Evolutionary conservation across 495 filamentous ascomycete genomes (phyloP), one percentile per base, ranked within the genome.

Genomic region (Amphirosellinia nigrospora): DNA sequence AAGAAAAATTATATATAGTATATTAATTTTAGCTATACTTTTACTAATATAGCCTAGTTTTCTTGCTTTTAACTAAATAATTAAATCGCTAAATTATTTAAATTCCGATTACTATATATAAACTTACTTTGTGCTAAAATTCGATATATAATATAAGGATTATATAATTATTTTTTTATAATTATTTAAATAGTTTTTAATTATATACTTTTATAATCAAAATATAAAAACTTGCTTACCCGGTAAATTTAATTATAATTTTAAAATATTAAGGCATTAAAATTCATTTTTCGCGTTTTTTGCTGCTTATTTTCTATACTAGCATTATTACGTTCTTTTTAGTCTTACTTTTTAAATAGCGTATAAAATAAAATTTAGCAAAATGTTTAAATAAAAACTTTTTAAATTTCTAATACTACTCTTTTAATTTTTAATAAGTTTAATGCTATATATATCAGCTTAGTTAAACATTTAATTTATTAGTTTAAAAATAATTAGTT

Each of bases 391-490:
- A 34, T 13, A 21, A 32, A 23, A 41, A 21, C 26, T 32, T 30
- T n/a, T 45, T 32, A 3, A 55, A 43, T n/a, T 28, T 69, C 34
- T 56, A 36, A 32, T 46, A 60, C 68, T 60, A 70, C 23, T 46
- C 21, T 28, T 64, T 5, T 16, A 70, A 26, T 39, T 70, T 46
- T n/a, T 41, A 6, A 50, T 70, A 34, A 60, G 46, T 48, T 48
- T 16, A 2, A 70, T 58, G 28, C 68, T 60, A 16, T 60, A 70
- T n/a, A 4, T 64, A 11, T 55, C 26, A 28, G 68, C 68, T n/a
- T 70, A 60, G 2, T 58, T 19, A 1, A 60, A 70, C 26, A 70
- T 58, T 60, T 60, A 70, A 38, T 26, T 13, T 60, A 70, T 60
- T 70, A 38, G 11, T 41, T 23, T 10, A 11, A 36, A 43, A 30